Base-by-base conservation (phyloP, 768 basidiomycete genomes). In the Tylopilus rubrobrunneus region DNA sequence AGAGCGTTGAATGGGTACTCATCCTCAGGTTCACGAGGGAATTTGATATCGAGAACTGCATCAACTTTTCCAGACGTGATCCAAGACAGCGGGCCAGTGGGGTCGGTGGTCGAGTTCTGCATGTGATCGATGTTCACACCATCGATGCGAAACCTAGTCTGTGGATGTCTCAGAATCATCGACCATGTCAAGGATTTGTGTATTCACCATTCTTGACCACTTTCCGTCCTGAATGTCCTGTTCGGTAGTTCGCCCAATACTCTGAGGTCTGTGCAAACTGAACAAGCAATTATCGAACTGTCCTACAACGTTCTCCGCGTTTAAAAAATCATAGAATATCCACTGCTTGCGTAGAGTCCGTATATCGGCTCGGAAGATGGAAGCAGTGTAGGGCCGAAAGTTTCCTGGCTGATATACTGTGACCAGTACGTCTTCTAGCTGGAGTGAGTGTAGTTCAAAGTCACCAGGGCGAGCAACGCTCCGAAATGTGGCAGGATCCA, bases 231-330 rank as follows among this genome's bases (percentile, higher is more conserved):
- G 83, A 31, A 89, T 66, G 56, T 96, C 93, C 63, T 84, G 88
- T 64, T 92, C 87, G 45, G 85, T 92, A 5, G 92, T 93, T 56
- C 92, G 78, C 2, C 95, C 92, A 48, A 98, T 91, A 67, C 92
- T 96, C 73, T 98, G 96, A 7, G 96, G 96, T 65, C 86, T 89
- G 64, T 98, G 97, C 58, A 99, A 67, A 67, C 95, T 98, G 74
- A 97, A 97, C 19, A 99, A 67, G 63, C 97, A 99, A 66, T 98
- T 98, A 68, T 99, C 97, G 58, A 93, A 91, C 68, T 99, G 97
- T 5, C 97, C 97, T 9, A 97, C 96, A 40, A 98, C 88, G 58
- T 89, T 91, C 66, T 98, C 95, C 0, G 97, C 95, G 46, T 66
- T 68, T 55, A 98, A 73, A 58, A 98, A 85, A 70, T 99, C 97